Evolutionary conservation across 345 rosid species (phyloP).

Genomic region (Brassica juncea): DNA sequence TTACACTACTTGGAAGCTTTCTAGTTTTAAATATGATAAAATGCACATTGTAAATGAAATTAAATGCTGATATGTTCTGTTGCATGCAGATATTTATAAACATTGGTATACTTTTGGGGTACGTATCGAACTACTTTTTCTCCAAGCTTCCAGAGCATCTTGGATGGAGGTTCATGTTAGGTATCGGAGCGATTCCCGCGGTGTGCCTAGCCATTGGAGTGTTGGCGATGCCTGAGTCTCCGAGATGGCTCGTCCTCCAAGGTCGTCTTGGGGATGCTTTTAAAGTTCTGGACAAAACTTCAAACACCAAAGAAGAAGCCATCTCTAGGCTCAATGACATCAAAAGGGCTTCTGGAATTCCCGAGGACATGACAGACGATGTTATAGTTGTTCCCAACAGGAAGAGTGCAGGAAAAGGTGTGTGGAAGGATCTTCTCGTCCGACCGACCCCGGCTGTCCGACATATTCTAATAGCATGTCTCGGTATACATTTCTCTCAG

Average conservation of each 20-base stretch:
- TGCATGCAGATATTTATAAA: slow-evolving; percentile 49
- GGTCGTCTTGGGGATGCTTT: slow-evolving; percentile 54
- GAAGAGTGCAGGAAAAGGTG: slow-evolving; percentile 45
- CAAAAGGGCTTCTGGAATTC: slow-evolving; percentile 38
- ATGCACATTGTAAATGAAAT: not conserved
- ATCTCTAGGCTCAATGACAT: slow-evolving; percentile 53
- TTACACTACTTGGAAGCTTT: not conserved
- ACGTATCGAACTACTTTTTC: slow-evolving; percentile 55
- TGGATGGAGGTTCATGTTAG: slow-evolving; percentile 74
- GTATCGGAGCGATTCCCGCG: slow-evolving; percentile 61
- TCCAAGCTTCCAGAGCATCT: slow-evolving; percentile 52
- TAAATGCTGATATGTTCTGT: not conserved
- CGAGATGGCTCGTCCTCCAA: slow-evolving; percentile 65
- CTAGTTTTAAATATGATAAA: not conserved
- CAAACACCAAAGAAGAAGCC: slow-evolving; percentile 54
- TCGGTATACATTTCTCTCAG: slow-evolving; percentile 69
- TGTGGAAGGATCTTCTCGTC: slow-evolving; percentile 60
- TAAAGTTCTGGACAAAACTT: slow-evolving; percentile 50
- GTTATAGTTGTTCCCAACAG: slow-evolving; percentile 30
- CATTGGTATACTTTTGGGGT: slow-evolving; percentile 66
- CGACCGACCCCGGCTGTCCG: slow-evolving; percentile 55
- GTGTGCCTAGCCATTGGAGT: slow-evolving; percentile 51
- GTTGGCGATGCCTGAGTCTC: slow-evolving; percentile 73
- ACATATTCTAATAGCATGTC: slow-evolving; percentile 56
- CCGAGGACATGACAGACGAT: slow-evolving; percentile 46